Evolutionary conservation across 2,329 filamentous ascomycete genomes (phyloP).

Genomic region (Fusarium duplospermum): DNA sequence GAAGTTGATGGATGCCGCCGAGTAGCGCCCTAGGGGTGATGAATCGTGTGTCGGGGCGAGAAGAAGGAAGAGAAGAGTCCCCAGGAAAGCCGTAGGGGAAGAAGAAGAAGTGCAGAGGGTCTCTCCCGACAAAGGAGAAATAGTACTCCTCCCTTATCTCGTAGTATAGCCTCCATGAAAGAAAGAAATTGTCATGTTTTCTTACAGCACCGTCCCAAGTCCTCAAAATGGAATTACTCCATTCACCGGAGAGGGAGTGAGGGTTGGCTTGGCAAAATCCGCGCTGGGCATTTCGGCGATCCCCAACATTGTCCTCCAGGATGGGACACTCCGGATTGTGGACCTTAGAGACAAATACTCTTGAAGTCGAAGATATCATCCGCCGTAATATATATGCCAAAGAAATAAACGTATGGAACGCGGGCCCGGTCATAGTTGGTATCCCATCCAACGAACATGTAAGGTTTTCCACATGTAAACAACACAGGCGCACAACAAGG

Average conservation of each 20-base stretch:
- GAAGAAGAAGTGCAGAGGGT: no score
- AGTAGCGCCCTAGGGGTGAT: no score
- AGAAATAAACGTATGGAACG: neutral
- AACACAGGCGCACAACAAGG: no score
- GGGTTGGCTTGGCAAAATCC: neutral
- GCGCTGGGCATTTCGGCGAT: neutral
- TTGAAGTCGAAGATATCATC: neutral
- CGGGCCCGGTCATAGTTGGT: neutral
- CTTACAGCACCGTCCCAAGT: neutral
- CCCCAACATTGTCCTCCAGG: accelerated
- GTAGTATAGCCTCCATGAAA: neutral
- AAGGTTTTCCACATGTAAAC: neutral
- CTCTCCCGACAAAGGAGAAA: neutral
- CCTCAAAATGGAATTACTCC: neutral
- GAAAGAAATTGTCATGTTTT: no score
- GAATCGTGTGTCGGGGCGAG: no score
- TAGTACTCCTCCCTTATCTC: neutral
- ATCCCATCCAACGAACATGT: neutral
- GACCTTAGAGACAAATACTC: neutral
- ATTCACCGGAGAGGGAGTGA: neutral
- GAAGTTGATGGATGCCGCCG: no score
- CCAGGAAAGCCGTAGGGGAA: no score
- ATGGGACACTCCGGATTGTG: neutral
- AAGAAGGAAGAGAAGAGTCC: no score
- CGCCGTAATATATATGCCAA: no score